These are phyloP conservation scores for Pistacia atlantica DNA, from an alignment of 345 rosid genomes.

Conservation along the genomic window DNA sequence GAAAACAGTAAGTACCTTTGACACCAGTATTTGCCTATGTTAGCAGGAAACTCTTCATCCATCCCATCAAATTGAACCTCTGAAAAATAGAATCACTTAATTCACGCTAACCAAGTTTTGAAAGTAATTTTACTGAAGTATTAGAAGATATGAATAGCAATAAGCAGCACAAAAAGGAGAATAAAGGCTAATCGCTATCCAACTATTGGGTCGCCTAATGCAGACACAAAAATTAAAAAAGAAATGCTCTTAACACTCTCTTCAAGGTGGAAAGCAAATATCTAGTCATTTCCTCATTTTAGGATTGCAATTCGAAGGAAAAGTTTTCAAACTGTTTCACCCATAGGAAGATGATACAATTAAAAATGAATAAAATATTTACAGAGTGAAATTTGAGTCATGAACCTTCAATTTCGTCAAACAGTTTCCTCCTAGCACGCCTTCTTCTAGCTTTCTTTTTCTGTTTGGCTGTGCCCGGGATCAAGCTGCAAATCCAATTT, in stretches of 20 bases:
- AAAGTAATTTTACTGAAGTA: background rate
- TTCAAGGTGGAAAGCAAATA: conserved; percentile 2
- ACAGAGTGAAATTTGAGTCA: background rate
- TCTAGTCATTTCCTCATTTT: background rate
- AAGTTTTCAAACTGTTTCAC: background rate
- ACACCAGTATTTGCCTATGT: conserved; percentile 74
- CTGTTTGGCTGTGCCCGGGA: conserved; percentile 27
- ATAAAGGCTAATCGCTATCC: background rate
- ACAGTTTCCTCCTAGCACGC: conserved; percentile 35
- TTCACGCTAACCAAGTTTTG: background rate
- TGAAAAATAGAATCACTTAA: conserved; percentile 31
- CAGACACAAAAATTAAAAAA: background rate
- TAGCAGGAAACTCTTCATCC: conserved; percentile 44
- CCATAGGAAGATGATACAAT: background rate
- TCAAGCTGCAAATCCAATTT: conserved; percentile 26
- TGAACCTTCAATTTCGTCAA: conserved; percentile 45
- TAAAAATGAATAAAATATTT: too few relatives aligned
- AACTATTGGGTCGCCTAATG: background rate
- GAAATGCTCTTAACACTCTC: background rate
- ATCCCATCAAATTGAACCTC: conserved; percentile 44
- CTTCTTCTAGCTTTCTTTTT: conserved; percentile 59
- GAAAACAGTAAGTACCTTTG: conserved; percentile 84
- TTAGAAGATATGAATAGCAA: background rate
- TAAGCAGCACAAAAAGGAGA: background rate
- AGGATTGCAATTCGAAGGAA: background rate